Percentiles rank a stretch among this genome's conserved stretches.
phyloP scores from a whole-genome alignment of 176 grass and related monocot species.

The Lolium perenne region DNA sequence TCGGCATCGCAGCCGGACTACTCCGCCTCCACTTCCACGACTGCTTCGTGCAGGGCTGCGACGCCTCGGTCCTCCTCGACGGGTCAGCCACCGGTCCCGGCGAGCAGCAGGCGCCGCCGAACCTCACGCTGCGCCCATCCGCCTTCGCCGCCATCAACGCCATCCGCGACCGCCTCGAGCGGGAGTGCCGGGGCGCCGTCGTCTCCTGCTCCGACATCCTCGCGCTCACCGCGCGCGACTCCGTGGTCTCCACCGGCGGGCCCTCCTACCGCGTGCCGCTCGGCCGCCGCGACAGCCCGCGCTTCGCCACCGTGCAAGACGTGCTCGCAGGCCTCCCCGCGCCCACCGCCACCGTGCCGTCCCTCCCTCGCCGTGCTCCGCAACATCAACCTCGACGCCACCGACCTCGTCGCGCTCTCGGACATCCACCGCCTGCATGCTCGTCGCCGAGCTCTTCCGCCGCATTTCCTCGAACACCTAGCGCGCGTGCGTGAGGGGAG shows the following conservation, averaged over 20 bases:
- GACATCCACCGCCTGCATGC: too few species aligned
- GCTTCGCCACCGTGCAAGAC: constrained; percentile 8
- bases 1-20: constrained; percentile 68
- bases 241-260: constrained; percentile 7
- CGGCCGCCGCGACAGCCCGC: constrained; percentile 43
- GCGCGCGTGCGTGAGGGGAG: too few species aligned
- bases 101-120: constrained; percentile 71
- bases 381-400: too few species aligned
- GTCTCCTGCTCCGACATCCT: constrained; percentile 70
- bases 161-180: constrained; percentile 39
- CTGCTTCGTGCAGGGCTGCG: constrained; percentile 82
- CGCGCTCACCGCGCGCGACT: constrained; percentile 42
- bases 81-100: constrained; percentile 59
- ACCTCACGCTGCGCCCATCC: constrained; percentile 60
- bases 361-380: too few species aligned
- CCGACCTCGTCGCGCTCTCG: too few species aligned
- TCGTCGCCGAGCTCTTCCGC: too few species aligned
- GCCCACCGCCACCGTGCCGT: background rate
- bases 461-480: too few species aligned
- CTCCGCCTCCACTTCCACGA: constrained; percentile 80
- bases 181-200: constrained; percentile 35
- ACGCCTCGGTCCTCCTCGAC: constrained; percentile 69
- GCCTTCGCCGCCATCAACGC: constrained; percentile 81
- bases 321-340: constrained; percentile 42
- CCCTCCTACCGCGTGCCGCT: background rate